Base-by-base conservation (phyloP, 305 asterid species). In the Fraxinus velutina region DNA sequence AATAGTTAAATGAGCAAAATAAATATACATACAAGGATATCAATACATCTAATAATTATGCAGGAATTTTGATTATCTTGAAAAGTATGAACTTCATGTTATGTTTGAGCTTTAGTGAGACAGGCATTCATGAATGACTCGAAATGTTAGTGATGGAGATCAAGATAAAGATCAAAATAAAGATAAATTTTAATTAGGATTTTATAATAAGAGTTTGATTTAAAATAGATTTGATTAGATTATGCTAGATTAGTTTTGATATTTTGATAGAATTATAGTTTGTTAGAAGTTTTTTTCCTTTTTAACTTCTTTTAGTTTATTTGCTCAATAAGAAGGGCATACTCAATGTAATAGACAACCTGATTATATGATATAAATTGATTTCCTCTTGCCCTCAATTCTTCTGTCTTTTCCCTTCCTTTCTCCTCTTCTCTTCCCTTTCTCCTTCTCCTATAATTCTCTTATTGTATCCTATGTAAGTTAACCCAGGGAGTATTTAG, bases 11-110 rank as follows among this genome's bases (percentile, higher is more conserved):
- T 77, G 10, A 1, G 50, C 52, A 60, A 80, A 36, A 78, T 36
- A 55, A 57, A 50, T 68, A 70, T 30, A 24, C 27, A 64, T 27
- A 78, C 30, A 84, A 32, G 36, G 64, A 5, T 83, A 36, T 52
- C 10, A 37, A 39, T 34, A 29, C 34, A 19, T 52, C 15, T 70
- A 79, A 24, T 37, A 6, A 34, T n/a, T 15, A 82, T 50, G 19
- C 5, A 80, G 62, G 21, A 33, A 13, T 29, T 27, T 21, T 22
- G 44, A 7, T 78, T 37, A 78, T 9, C 52, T 78, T 36, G 64
- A 50, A 42, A 36, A 2, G 55, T n/a, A 33, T 27, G 81, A 30
- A 57, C 60, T 80, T 21, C 47, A 13, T 57, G 36, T 27, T 13
- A 30, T 30, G 44, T 19, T 24, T 9, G 27, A 21, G 33, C 30